A percentile compares a stretch with the other conserved stretches of the same genome.
Conservation (phyloP, 2,329 filamentous ascomycete species). For the Botrytis aclada region DNA sequence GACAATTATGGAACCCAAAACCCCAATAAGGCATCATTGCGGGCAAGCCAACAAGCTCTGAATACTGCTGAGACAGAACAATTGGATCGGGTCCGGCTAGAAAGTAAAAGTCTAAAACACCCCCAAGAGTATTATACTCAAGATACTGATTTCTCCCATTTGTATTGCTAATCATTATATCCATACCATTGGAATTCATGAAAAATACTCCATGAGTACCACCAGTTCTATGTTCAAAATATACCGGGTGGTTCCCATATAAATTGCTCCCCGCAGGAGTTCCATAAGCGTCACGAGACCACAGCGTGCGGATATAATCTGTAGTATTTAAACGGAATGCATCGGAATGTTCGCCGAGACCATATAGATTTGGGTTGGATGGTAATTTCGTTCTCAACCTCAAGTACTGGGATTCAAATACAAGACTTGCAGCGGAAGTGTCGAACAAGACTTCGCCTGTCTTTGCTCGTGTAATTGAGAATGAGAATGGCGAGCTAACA, state of each 20-base stretch:
- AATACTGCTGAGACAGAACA: constrained; percentile 58
- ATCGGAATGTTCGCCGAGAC: constrained; percentile 63
- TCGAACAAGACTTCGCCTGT: constrained; percentile 57
- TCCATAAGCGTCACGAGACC: constrained; percentile 57
- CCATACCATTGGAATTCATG: constrained; percentile 73
- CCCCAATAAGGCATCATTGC: constrained; percentile 64
- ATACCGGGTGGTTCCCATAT: constrained; percentile 62
- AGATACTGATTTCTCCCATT: constrained; percentile 57
- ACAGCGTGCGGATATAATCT: constrained; percentile 60
- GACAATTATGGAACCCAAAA: constrained; percentile 61
- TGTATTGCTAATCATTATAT: constrained; percentile 68
- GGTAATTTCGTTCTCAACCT: constrained; percentile 60
- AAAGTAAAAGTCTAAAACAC: constrained; percentile 71
- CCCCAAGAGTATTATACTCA: constrained; percentile 76
- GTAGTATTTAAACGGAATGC: constrained; percentile 55
- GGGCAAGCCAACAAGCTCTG: constrained; percentile 53
- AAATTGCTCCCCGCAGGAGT: constrained; percentile 56
- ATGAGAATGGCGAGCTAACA: constrained; percentile 57
- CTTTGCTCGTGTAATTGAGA: constrained; percentile 50
- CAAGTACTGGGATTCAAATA: constrained; percentile 65
- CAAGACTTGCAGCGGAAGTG: constrained; percentile 52
- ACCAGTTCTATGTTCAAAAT: constrained; percentile 58
- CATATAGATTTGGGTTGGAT: constrained; percentile 58
- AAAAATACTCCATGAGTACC: constrained; percentile 65
- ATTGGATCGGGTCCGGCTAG: constrained; percentile 56